These are phyloP conservation scores for Escovopsis weberi DNA, from an alignment of 2,329 filamentous ascomycete genomes.

Conservation along the genomic window DNA sequence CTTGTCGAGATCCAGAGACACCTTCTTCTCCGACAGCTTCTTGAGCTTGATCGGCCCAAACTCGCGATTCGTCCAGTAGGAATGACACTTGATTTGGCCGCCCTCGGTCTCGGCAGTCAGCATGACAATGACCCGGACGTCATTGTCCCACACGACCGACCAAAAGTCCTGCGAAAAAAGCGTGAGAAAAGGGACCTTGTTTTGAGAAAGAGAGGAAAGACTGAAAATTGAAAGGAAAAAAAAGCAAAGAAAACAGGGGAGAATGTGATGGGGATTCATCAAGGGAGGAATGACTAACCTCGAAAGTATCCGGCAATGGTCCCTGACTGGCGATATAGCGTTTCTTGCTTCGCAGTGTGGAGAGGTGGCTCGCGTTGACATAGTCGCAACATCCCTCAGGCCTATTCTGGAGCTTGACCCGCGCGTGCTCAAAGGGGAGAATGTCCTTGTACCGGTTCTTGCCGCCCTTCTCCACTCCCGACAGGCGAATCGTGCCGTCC, in stretches of 20 bases:
- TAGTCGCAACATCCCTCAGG: slow-evolving; percentile 68
- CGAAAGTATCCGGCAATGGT: slow-evolving; percentile 81
- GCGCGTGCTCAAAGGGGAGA: slow-evolving; percentile 84
- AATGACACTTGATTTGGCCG: slow-evolving; percentile 85
- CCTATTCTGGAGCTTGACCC: slow-evolving; percentile 64
- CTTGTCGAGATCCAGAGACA: slow-evolving; percentile 57
- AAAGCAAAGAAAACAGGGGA: background rate
- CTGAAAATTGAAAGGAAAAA: no score
- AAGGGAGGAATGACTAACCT: slow-evolving; percentile 37
- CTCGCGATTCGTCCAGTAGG: slow-evolving; percentile 72
- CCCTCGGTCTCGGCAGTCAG: slow-evolving; percentile 89
- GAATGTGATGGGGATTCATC: background rate
- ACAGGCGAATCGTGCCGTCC: slow-evolving; percentile 49
- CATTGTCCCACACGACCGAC: slow-evolving; percentile 95
- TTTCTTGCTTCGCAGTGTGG: slow-evolving; percentile 70
- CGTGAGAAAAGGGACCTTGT: slow-evolving; percentile 15
- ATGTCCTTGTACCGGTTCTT: slow-evolving; percentile 99
- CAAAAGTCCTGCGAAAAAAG: slow-evolving; percentile 66
- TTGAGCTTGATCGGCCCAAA: slow-evolving; percentile 69
- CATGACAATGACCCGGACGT: slow-evolving; percentile 90
- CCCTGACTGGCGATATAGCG: slow-evolving; percentile 93
- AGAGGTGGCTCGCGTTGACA: slow-evolving; percentile 83
- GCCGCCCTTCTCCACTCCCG: slow-evolving; percentile 81
- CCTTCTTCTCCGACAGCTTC: slow-evolving; percentile 65
- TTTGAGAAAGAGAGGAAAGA: no score